Base-by-base conservation (phyloP, 306 rosid genomes). In the Gillenia trifoliata region DNA sequence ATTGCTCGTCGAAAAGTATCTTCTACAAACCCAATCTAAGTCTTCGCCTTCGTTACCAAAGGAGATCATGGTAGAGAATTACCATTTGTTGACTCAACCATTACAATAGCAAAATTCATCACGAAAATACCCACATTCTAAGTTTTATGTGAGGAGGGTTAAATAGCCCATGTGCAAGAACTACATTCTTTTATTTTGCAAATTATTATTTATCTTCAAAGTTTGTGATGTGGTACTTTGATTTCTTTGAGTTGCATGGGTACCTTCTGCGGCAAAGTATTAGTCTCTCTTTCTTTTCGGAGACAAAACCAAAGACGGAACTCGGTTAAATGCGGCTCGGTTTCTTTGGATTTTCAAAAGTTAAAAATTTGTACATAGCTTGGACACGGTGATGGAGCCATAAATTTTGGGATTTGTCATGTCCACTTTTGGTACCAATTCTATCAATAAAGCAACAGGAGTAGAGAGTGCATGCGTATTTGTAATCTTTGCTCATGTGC, bases 361-460 rank as follows among this genome's bases (percentile, higher is more conserved):
- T 84, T 11, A 88, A 77, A 78, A 89, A 85, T 81, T 38, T 93
- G 81, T 93, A 91, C 84, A 89, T 93, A 80, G 85, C 92, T n/a
- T 61, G 98, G 98, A 81, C 98, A 93, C 73, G 73, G 79, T 59
- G 84, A 88, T 68, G 98, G 98, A 75, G 85, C 90, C 49, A 70
- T 89, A 59, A 89, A 81, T 25, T 88, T 79, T 93, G 98, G 96
- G 98, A 93, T 82, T 88, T 90, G 5, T 84, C 97, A 26, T 88
- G 86, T 68, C 93, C 91, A 59, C 64, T 86, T 68, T 87, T 91
- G 63, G 60, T 83, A 64, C 96, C 97, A 71, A 74, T 88, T 74
- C 59, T 88, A 57, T 88, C 92, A 20, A 30, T 93, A 77, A 90
- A 89, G 81, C 97, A 88, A 64, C 98, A 89, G 97, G 98, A n/a